Evolutionary conservation across 768 basidiomycete species (phyloP), one percentile per base, ranked within the genome.

Genomic region (Gloeopeniophorella convolvens): DNA sequence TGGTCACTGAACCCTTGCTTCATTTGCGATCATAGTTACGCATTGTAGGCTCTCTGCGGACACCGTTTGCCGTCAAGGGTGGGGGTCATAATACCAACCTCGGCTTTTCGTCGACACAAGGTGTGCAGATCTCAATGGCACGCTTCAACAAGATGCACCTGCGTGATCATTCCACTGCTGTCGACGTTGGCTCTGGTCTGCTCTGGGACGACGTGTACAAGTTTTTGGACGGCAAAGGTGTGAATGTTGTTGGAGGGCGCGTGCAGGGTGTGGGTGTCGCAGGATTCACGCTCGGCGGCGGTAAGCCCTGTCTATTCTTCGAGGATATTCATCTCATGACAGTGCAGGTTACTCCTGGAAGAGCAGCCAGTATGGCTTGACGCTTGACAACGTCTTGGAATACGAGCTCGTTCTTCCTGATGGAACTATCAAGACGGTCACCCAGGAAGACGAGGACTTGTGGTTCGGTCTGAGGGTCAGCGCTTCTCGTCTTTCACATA

Each of bases 281-380:
- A 4, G 59, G 59, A 5, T 56, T 59, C 23, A 50, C 53, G 18
- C 55, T 60, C 27, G 59, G 59, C 16, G 59, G 59, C 20, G 57
- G 57, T 55, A 40, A 21, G 42, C 23, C 18, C 20, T 11, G 16
- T 21, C 11, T 20, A 11, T 3, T 39, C 13, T 15, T n/a, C n/a
- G n/a, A n/a, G n/a, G n/a, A n/a, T n/a, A n/a, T n/a, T n/a, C n/a
- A n/a, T n/a, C n/a, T n/a, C n/a, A n/a, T n/a, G n/a, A n/a, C n/a
- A 11, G 3, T 15, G 24, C 15, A 39, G 68, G 68, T 13, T 70
- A 64, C 53, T 67, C 66, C 0, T 41, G 59, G 48, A 62, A 62
- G 45, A 65, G 61, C 10, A 67, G 63, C 48, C 61, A 63, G 41
- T 60, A 60, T 46, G 67, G 69, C 10, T 43, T 70, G 20, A 65